Percentiles rank a stretch among this genome's conserved stretches.
Evolutionary conservation across 257 asterid genomes (phyloP).

Genomic region (Marsdenia floribunda): DNA sequence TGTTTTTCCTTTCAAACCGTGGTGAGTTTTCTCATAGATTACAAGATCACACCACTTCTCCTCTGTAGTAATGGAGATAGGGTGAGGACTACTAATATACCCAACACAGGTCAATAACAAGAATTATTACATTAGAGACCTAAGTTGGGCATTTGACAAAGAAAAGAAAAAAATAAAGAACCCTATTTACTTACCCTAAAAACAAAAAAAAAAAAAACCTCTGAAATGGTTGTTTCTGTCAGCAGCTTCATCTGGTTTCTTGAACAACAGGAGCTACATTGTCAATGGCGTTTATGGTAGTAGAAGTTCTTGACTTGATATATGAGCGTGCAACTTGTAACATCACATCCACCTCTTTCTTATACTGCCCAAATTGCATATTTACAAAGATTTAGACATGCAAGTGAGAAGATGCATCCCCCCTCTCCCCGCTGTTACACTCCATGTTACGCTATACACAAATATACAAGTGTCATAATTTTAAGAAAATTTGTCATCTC

Average conservation of each 20-base stretch:
- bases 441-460: too few species aligned
- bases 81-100: conserved; percentile 25
- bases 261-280: conserved; percentile 24
- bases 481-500: too few species aligned
- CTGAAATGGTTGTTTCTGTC: background rate
- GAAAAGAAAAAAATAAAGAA: background rate
- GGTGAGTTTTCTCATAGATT: background rate
- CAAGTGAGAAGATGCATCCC: background rate
- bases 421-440: too few species aligned
- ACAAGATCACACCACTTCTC: conserved; percentile 39
- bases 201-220: background rate
- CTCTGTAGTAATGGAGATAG: conserved; percentile 36
- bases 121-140: background rate
- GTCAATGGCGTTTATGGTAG: conserved; percentile 15
- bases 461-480: too few species aligned
- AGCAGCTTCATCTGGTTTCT: conserved; percentile 23
- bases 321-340: conserved; percentile 66
- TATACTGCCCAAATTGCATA: conserved; percentile 47
- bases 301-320: conserved; percentile 45
- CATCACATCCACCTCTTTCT: conserved; percentile 65
- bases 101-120: conserved; percentile 6
- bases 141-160: conserved; percentile 1
- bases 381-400: background rate
- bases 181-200: background rate
- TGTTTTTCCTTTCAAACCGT: background rate